Evolutionary conservation across 2,329 filamentous ascomycete species (phyloP).

Genomic region (Aspergillus sp.): DNA sequence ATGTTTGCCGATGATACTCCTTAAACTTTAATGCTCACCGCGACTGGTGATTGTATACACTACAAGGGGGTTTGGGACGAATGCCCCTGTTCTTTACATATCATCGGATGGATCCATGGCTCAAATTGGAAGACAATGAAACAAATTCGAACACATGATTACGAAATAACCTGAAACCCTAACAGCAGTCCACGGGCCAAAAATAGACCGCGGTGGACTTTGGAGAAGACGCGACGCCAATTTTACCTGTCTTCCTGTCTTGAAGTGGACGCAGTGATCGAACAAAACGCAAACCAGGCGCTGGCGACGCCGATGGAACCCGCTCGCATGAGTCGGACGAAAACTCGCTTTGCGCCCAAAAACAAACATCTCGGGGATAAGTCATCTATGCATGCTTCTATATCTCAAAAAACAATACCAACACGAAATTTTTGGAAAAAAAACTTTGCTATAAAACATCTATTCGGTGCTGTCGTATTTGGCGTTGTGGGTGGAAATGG

Average conservation of each 20-base stretch:
- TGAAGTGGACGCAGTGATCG: neutral
- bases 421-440: constrained; percentile 16
- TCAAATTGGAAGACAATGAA: neutral
- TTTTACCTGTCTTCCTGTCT: constrained; percentile 3
- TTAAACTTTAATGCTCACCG: neutral
- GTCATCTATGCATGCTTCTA: constrained; percentile 29
- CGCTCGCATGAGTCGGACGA: constrained; percentile 6
- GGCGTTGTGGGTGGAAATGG: constrained; percentile 71
- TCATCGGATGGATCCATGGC: neutral
- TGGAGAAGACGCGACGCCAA: constrained; percentile 11
- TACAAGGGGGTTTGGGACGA: neutral
- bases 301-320: constrained; percentile 6
- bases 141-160: constrained; percentile 8
- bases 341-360: constrained; percentile 18
- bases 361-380: constrained; percentile 16
- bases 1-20: neutral
- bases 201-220: neutral
- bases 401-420: constrained; percentile 20
- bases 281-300: constrained; percentile 11
- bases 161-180: constrained; percentile 3
- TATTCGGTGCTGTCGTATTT: constrained; percentile 63
- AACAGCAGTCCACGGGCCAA: neutral
- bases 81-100: neutral
- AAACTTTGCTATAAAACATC: constrained; percentile 17
- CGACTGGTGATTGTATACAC: neutral